phyloP scores from a whole-genome alignment of 73 alveolate species.

The Paramecium sexaurelia region DNA sequence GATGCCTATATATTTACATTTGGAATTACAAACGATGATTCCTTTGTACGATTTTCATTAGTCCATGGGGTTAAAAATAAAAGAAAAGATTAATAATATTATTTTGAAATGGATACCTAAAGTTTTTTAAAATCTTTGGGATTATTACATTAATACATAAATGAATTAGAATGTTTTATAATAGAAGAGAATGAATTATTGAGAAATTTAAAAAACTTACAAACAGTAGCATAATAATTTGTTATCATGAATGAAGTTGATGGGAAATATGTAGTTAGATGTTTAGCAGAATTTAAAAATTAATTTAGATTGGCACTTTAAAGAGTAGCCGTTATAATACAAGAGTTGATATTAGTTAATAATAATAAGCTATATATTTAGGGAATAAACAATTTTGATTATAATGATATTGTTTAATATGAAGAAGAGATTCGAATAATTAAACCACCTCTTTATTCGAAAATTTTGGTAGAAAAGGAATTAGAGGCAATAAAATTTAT shows the following conservation, averaged over 20 bases:
- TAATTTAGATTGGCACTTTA: not conserved
- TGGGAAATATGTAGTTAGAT: not conserved
- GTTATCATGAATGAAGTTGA: not conserved
- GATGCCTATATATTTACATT: constrained; percentile 11
- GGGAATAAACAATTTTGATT: constrained; percentile 37
- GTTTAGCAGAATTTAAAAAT: not conserved
- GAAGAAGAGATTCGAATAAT: not conserved
- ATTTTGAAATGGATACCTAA: not conserved
- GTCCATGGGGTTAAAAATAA: not conserved
- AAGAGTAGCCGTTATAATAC: not conserved
- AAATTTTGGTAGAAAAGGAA: not conserved
- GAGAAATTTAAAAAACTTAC: not conserved
- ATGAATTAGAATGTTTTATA: not conserved
- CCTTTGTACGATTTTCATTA: not conserved
- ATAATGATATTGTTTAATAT: not conserved
- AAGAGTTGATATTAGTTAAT: not conserved
- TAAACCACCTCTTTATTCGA: not conserved
- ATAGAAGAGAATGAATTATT: constrained; percentile 4
- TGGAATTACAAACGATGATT: not conserved
- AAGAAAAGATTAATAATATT: not conserved
- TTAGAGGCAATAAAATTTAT: not conserved
- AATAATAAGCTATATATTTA: not conserved
- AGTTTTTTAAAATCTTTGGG: not conserved
- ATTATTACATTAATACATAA: constrained; percentile 20
- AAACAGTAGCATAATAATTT: not conserved